These are phyloP conservation scores for Penicillium flavigenum DNA, from an alignment of 495 filamentous ascomycete species.

Conservation along the genomic window DNA sequence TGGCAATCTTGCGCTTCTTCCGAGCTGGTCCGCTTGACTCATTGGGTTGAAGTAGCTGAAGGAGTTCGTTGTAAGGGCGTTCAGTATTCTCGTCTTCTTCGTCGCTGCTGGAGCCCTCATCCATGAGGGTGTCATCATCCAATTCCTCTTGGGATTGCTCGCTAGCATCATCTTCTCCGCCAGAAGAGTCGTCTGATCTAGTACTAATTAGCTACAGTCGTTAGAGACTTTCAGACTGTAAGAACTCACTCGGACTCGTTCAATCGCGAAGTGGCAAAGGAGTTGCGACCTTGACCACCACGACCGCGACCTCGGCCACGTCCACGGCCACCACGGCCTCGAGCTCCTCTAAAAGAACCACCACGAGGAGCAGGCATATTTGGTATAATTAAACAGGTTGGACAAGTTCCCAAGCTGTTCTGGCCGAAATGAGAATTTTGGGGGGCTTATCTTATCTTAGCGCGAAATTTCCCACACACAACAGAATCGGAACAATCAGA, in stretches of 20 bases:
- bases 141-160: constrained; percentile 25
- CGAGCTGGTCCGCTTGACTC: constrained; percentile 55
- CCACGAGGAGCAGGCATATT: constrained; percentile 26
- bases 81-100: constrained; percentile 41
- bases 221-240: neutral
- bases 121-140: constrained; percentile 30
- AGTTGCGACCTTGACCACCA: constrained; percentile 36
- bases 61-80: constrained; percentile 62
- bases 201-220: constrained; percentile 17
- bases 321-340: constrained; percentile 25
- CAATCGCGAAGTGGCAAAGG: constrained; percentile 42
- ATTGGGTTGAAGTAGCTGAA: constrained; percentile 57
- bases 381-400: neutral
- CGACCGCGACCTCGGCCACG: constrained; percentile 25
- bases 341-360: constrained; percentile 33
- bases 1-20: constrained; percentile 68
- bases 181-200: constrained; percentile 39
- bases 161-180: constrained; percentile 23
- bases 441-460: constrained; percentile 55
- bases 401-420: constrained; percentile 1
- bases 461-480: constrained; percentile 52
- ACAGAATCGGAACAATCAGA: constrained; percentile 44
- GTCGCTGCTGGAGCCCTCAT: constrained; percentile 43
- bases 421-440: constrained; percentile 12
- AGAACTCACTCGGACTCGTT: constrained; percentile 42